These are phyloP conservation scores for Xylaria sp. DNA, from an alignment of 2,329 filamentous ascomycete genomes.

Conservation along the genomic window DNA sequence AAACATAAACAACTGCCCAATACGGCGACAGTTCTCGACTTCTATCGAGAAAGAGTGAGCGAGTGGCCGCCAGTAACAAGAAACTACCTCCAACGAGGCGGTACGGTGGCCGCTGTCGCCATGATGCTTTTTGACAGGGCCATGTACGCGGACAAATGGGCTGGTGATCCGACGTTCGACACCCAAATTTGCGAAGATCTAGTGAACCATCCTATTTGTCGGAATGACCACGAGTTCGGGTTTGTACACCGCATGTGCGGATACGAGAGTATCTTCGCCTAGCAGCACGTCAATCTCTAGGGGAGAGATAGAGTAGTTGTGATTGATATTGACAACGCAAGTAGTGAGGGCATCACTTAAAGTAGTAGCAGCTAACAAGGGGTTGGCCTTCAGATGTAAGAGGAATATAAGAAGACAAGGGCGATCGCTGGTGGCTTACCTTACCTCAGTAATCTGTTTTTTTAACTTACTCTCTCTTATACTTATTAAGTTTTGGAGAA, in stretches of 20 bases:
- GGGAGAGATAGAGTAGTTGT: no score
- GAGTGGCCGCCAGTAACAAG: constrained; percentile 40
- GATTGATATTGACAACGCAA: no score
- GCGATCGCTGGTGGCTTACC: no score
- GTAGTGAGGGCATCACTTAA: no score
- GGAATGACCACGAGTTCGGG: constrained; percentile 15
- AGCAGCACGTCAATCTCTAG: no score
- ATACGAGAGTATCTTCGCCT: constrained; percentile 1
- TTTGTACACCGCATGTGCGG: constrained; percentile 13
- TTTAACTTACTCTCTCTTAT: no score
- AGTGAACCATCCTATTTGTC: background rate
- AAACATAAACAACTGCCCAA: constrained; percentile 31
- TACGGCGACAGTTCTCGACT: constrained; percentile 34
- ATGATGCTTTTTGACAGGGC: constrained; percentile 35
- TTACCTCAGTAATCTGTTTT: no score
- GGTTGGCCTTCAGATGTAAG: no score
- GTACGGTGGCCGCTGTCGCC: constrained; percentile 38
- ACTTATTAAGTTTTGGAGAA: no score
- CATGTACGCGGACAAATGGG: constrained; percentile 4
- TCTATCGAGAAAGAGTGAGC: constrained; percentile 12
- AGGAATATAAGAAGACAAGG: no score
- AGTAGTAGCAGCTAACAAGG: no score
- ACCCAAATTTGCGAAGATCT: background rate
- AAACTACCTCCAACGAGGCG: constrained; percentile 42
- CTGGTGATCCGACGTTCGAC: constrained; percentile 8